phyloP scores from a whole-genome alignment of 108 stramenopile genomes.

The Discostella pseudostelligera region DNA sequence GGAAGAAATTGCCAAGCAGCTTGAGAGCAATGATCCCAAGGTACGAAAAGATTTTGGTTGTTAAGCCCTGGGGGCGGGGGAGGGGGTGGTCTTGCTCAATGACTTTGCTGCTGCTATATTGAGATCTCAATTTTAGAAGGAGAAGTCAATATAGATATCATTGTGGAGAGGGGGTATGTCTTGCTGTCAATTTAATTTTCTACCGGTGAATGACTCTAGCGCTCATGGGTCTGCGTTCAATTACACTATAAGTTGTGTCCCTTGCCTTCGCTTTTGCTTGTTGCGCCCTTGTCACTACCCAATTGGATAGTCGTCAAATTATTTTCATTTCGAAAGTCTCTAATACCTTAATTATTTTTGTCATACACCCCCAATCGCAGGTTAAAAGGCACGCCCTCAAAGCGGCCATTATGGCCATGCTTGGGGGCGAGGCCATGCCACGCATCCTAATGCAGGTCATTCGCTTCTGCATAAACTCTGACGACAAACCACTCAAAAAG shows the following conservation, averaged over 20 bases:
- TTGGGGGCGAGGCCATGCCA: slow-evolving; percentile 96
- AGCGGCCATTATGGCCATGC: slow-evolving; percentile 97
- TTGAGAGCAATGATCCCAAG: slow-evolving; percentile 84
- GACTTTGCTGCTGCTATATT: background rate
- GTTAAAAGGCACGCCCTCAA: slow-evolving; percentile 93
- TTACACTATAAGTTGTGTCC: no score
- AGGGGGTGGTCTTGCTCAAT: background rate
- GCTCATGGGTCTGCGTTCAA: no score
- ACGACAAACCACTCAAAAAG: slow-evolving; percentile 98
- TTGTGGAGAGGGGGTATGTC: no score
- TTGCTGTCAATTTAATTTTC: no score
- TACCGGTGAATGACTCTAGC: no score
- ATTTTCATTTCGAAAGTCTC: background rate
- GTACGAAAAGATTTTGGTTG: slow-evolving; percentile 59
- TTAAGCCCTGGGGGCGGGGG: slow-evolving; percentile 11
- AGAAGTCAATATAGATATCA: no score
- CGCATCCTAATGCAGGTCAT: slow-evolving; percentile 98
- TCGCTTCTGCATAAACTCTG: slow-evolving; percentile 97
- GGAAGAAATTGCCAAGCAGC: slow-evolving; percentile 92
- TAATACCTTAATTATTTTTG: background rate
- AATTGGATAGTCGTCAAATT: background rate
- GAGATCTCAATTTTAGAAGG: no score
- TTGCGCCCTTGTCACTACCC: no score
- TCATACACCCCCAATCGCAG: slow-evolving; percentile 28
- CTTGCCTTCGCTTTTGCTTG: no score